Base-by-base conservation (phyloP, 768 basidiomycete genomes). In the Russula ochroleuca region DNA sequence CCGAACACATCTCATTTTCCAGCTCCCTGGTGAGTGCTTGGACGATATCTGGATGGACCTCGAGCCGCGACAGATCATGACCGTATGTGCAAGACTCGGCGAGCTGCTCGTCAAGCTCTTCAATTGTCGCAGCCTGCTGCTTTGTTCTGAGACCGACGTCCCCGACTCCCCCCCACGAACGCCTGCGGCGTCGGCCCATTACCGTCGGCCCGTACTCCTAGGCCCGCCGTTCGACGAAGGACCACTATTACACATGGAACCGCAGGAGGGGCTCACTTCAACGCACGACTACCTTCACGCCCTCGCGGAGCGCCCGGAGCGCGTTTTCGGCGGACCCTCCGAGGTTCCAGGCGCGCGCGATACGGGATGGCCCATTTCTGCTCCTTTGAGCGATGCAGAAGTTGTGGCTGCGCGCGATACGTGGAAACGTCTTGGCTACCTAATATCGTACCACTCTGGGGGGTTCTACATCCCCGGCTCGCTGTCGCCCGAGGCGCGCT, bases 401-500 rank as follows among this genome's bases (percentile, higher is more conserved):
- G 60, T 73, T 19, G 62, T 28, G 8, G 66, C 63, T 14, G 43
- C 68, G n/a, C 70, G 66, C 53, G 69, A 64, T 14, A 74, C 73
- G 3, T 74, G 72, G 72, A 64, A 64, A 17, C 69, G 71, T 4
- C 63, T 70, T 47, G 59, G 60, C 38, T 49, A 45, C 28, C 65
- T 74, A 23, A 70, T 73, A 52, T 59, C 72, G 5, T 68, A 71
- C 49, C 73, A 74, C 59, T 66, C 67, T 11, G 73, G 73, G 7
- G 73, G 73, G 10, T 74, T 73, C 62, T 74, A 73, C 53, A 57
- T 74, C 38, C 73, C 73, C 15, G 57, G 56, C 17, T 63, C 66
- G 54, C 69, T 74, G 47, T 69, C 72, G 7, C 60, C 57, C 28
- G 57, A 67, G 41, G 73, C 73, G 19, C 70, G 70, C 28, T 59